Evolutionary conservation across 176 grass and related monocot species (phyloP), one percentile per base, ranked within the genome.

Genomic region (Avena sativa): DNA sequence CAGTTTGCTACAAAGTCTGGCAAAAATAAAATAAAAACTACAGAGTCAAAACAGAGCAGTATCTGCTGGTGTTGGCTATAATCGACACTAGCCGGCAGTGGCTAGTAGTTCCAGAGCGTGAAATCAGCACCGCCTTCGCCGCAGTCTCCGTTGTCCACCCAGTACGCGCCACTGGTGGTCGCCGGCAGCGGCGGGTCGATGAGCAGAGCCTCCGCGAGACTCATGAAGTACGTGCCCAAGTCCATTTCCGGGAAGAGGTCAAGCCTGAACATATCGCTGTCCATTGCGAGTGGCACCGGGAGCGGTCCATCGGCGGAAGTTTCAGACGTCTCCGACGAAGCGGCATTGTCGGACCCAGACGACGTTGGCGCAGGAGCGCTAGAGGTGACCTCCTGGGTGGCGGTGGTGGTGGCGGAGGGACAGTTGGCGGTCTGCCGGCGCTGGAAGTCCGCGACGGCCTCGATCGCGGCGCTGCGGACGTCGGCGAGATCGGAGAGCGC

Each of bases 161-260:
- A 79, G 34, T n/a, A 83, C 11, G 30, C 28, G 26, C 32, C 50
- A 4, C 0, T 9, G 82, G 38, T 5, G n/a, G n/a, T 2, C 0
- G 46, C 36, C 40, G 75, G 26, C 10, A 71, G 51, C 50, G 90
- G 90, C 38, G 89, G 86, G 15, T 88, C 72, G 59, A 95, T 69
- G 83, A 95, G 85, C 19, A 95, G 34, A n/a, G 74, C 91, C 81
- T 95, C 47, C 8, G 93, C 91, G 16, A 91, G 81, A 88, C 69
- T 90, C 12, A 76, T 56, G 43, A 89, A 91, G 79, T 95, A 91
- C 79, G 10, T 21, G 16, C 14, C 53, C 51, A 71, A 2, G 76
- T 91, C 83, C 86, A 86, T 79, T n/a, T 79, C 86, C 2, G 34
- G 82, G 5, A 92, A 85, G 79, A 79, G 58, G 61, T 81, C 51